Evolutionary conservation across 2,329 filamentous ascomycete genomes (phyloP).

Genomic region (Huntiella savannae): DNA sequence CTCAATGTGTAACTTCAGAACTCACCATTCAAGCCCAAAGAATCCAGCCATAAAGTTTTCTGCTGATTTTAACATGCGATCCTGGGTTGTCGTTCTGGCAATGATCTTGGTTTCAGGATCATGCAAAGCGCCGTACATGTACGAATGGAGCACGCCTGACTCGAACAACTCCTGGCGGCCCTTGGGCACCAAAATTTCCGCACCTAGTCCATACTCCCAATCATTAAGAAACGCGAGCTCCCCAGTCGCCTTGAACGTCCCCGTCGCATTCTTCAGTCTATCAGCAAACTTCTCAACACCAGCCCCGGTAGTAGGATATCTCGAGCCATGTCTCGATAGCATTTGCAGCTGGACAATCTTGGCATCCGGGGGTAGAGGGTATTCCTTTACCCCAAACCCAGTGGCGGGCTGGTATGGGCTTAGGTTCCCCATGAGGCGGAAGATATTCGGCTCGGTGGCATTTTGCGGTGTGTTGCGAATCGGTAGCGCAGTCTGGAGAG

Average conservation of each 20-base stretch:
- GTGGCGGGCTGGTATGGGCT: conserved; percentile 52
- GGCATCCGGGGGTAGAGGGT: conserved; percentile 43
- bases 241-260: conserved; percentile 36
- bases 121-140: conserved; percentile 53
- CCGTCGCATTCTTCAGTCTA: conserved; percentile 35
- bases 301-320: conserved; percentile 48
- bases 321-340: conserved; percentile 53
- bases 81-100: conserved; percentile 55
- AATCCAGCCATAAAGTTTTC: conserved; percentile 67
- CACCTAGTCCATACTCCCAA: conserved; percentile 51
- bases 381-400: conserved; percentile 58
- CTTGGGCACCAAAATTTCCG: conserved; percentile 52
- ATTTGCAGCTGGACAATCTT: conserved; percentile 53
- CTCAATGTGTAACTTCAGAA: neutral
- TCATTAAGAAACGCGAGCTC: conserved; percentile 45
- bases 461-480: conserved; percentile 37
- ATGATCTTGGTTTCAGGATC: conserved; percentile 56
- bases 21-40: conserved; percentile 51
- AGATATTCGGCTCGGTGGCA: conserved; percentile 34
- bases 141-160: conserved; percentile 47
- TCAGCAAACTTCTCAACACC: conserved; percentile 35
- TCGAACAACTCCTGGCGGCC: conserved; percentile 57
- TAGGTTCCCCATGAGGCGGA: conserved; percentile 49
- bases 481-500: conserved; percentile 51
- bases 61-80: conserved; percentile 58